These are phyloP conservation scores for Vararia minispora DNA, from an alignment of 768 basidiomycete genomes.

Conservation along the genomic window DNA sequence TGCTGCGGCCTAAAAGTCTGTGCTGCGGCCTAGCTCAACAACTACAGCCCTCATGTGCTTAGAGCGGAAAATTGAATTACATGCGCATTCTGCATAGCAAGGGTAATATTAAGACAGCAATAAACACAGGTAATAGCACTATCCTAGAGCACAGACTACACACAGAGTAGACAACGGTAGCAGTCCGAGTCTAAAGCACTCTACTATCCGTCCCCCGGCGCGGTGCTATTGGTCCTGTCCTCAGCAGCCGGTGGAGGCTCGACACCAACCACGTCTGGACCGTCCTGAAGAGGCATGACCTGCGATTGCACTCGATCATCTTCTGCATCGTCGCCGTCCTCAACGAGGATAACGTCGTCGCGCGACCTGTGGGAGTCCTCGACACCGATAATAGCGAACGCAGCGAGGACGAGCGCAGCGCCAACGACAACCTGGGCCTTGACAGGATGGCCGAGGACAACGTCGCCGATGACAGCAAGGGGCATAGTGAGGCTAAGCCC, in stretches of 20 bases:
- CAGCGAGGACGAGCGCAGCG: conserved; percentile 62
- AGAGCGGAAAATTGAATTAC: too few relatives aligned
- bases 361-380: conserved; percentile 28
- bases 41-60: too few relatives aligned
- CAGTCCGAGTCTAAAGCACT: too few relatives aligned
- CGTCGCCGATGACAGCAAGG: conserved; percentile 77
- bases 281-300: neutral
- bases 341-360: neutral
- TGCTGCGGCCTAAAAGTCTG: too few relatives aligned
- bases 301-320: neutral
- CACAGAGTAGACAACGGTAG: too few relatives aligned
- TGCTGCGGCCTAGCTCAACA: too few relatives aligned
- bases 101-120: too few relatives aligned
- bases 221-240: too few relatives aligned
- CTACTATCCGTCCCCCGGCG: too few relatives aligned
- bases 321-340: neutral
- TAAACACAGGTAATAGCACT: too few relatives aligned
- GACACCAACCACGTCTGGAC: neutral
- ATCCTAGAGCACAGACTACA: too few relatives aligned
- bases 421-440: conserved; percentile 56
- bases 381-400: conserved; percentile 67
- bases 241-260: neutral
- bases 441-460: conserved; percentile 47
- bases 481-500: conserved; percentile 93
- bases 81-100: too few relatives aligned